Evolutionary conservation across 352 stramenopile genomes (phyloP).

Genomic region (Pythium volutum): DNA sequence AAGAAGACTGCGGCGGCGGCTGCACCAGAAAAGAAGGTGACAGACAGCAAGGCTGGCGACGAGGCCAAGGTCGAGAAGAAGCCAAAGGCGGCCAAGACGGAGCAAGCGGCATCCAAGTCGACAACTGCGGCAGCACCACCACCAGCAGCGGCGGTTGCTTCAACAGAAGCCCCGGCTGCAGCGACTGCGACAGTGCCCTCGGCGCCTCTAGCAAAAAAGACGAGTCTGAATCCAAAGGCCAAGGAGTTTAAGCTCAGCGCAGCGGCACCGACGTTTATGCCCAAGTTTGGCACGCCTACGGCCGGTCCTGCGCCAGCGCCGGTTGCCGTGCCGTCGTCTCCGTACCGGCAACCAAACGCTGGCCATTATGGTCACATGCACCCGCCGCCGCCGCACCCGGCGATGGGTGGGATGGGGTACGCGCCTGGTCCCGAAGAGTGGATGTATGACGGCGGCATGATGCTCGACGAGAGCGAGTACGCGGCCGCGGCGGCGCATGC

Average conservation of each 20-base stretch:
- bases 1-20: conserved; percentile 9
- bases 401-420: conserved; percentile 43
- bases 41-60: conserved; percentile 3
- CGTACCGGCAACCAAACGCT: conserved; percentile 40
- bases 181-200: not conserved
- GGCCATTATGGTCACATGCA: conserved; percentile 32
- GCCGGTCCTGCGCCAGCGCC: conserved; percentile 15
- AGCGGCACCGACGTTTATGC: conserved; percentile 61
- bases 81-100: conserved; percentile 2
- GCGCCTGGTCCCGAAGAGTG: conserved; percentile 62
- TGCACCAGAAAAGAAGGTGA: conserved; percentile 8
- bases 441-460: conserved; percentile 62
- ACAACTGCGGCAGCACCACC: not conserved
- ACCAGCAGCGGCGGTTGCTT: conserved; percentile 8
- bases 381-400: conserved; percentile 33
- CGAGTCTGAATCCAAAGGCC: conserved; percentile 83
- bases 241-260: conserved; percentile 88
- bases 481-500: conserved; percentile 40
- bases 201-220: conserved; percentile 24
- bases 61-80: conserved; percentile 21
- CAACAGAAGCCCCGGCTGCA: not conserved
- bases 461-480: conserved; percentile 49
- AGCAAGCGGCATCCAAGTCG: not conserved
- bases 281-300: conserved; percentile 38
- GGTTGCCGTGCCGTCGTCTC: conserved; percentile 27